Evolutionary conservation across 768 basidiomycete genomes (phyloP).

Genomic region (Leccinum barrowsii): DNA sequence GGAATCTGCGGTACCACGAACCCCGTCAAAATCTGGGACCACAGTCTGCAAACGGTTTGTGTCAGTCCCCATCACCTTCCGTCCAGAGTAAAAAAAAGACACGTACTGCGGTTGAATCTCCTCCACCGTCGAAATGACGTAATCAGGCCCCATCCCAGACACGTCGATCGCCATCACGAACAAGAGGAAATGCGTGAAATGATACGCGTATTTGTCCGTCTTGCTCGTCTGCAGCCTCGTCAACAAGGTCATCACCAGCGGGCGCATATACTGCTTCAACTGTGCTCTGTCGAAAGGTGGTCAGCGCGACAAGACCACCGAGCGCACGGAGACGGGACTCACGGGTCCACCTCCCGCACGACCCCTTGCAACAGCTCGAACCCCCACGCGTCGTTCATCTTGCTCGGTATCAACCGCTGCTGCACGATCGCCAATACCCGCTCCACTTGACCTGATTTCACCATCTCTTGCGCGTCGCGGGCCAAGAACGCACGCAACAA

Average conservation of each 20-base stretch:
- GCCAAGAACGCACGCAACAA: conserved; percentile 80
- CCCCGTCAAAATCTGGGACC: conserved; percentile 72
- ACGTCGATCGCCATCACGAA: conserved; percentile 73
- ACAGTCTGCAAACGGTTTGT: conserved; percentile 46
- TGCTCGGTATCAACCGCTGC: conserved; percentile 84
- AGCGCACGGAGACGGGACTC: conserved; percentile 30
- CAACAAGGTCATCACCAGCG: conserved; percentile 71
- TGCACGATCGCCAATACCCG: conserved; percentile 84
- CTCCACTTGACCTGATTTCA: conserved; percentile 65
- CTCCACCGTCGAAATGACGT: conserved; percentile 73
- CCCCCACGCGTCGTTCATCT: conserved; percentile 85
- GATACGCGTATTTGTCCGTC: conserved; percentile 83
- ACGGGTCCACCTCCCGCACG: conserved; percentile 72
- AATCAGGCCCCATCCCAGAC: conserved; percentile 74
- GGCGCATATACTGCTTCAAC: conserved; percentile 71
- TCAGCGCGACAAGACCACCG: background rate
- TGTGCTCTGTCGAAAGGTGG: conserved; percentile 40
- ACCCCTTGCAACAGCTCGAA: conserved; percentile 85
- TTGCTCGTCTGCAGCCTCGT: conserved; percentile 85
- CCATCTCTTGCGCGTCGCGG: conserved; percentile 66
- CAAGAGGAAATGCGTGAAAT: conserved; percentile 75
- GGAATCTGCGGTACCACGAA: conserved; percentile 80
- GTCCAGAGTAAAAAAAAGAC: background rate
- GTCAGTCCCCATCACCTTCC: background rate
- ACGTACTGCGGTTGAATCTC: conserved; percentile 77